phyloP scores from a whole-genome alignment of 495 filamentous ascomycete genomes.

The Neurospora sp. region DNA sequence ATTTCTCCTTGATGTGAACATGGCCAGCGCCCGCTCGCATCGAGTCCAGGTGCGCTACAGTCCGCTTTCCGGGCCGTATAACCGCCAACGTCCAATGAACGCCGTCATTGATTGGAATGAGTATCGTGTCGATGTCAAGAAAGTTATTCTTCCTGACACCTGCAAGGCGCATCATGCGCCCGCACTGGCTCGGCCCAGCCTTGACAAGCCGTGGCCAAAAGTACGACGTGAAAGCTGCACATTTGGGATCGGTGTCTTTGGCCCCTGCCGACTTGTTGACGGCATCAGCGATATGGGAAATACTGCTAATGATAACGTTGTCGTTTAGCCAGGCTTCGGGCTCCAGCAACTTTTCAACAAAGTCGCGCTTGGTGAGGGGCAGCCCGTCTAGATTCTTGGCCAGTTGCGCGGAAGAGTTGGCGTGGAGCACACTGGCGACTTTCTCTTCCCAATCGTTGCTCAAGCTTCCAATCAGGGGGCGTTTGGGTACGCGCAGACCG shows the following conservation, averaged over 20 bases:
- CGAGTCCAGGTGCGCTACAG: slow-evolving; percentile 69
- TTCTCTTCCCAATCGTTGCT: slow-evolving; percentile 20
- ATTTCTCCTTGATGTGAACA: slow-evolving; percentile 5
- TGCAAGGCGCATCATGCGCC: slow-evolving; percentile 22
- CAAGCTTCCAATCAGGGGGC: slow-evolving; percentile 19
- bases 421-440: slow-evolving; percentile 6
- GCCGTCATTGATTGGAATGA: slow-evolving; percentile 35
- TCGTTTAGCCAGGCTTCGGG: slow-evolving; percentile 67
- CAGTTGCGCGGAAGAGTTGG: slow-evolving; percentile 9
- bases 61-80: slow-evolving; percentile 51
- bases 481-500: slow-evolving; percentile 8
- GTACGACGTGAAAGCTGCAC: slow-evolving; percentile 59
- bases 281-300: slow-evolving; percentile 49
- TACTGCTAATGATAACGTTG: slow-evolving; percentile 63
- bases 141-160: slow-evolving; percentile 29
- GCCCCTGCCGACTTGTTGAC: slow-evolving; percentile 43
- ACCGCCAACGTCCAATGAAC: slow-evolving; percentile 59
- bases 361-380: slow-evolving; percentile 49
- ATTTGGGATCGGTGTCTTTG: slow-evolving; percentile 44
- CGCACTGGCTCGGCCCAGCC: slow-evolving; percentile 35
- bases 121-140: slow-evolving; percentile 31
- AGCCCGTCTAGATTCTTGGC: slow-evolving; percentile 45
- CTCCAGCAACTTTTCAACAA: slow-evolving; percentile 44
- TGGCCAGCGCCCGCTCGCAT: slow-evolving; percentile 30
- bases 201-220: slow-evolving; percentile 52